Evolutionary conservation across 2,329 filamentous ascomycete species (phyloP), one percentile per base, ranked within the genome.

Genomic region (Pezicula rhizophila): DNA sequence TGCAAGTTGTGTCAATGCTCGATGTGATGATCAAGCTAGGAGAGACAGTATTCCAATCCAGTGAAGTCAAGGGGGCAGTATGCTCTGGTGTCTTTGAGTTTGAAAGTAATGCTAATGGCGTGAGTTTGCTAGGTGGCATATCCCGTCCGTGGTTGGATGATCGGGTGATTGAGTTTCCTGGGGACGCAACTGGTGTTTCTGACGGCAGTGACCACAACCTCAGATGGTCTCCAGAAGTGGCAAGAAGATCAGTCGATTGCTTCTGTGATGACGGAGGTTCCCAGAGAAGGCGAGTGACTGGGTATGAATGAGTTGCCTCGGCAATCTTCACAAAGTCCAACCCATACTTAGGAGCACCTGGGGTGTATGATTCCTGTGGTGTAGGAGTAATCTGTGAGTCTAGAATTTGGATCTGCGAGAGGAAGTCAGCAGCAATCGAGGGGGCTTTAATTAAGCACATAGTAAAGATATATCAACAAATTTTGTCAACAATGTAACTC

Each of bases 71-170:
- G 17, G 93, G 93, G 12, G 93, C 93, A 5, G 93, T 99, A 65
- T 99, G 95, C 64, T 99, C 93, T 4, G 93, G 93, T 0, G 93
- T 97, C 71, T 99, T 99, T 26, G 91, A 96, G 69, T 99, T 99
- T 31, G 92, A 97, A 14, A 99, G 76, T 46, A 99, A 77, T 1
- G 93, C 93, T 45, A 99, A 74, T 3, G 93, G 93, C 5, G 92
- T 96, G 40, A 99, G 76, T 68, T 99, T 99, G 68, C 81, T 73
- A 68, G 83, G 64, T 63, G 80, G 64, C 64, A 83, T 66, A 68
- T 84, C 70, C 50, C 70, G 68, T 48, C 77, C 78, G 48, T 75
- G 75, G 17, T 80, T 84, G 10, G 71, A 79, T 67, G 75, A 85
- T 67, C 75, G 79, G 61, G 76, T 85, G 54, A 87, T 86, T 15